These are phyloP conservation scores for Pythium grandisporangium DNA, from an alignment of 352 stramenopile genomes.

Conservation along the genomic window DNA sequence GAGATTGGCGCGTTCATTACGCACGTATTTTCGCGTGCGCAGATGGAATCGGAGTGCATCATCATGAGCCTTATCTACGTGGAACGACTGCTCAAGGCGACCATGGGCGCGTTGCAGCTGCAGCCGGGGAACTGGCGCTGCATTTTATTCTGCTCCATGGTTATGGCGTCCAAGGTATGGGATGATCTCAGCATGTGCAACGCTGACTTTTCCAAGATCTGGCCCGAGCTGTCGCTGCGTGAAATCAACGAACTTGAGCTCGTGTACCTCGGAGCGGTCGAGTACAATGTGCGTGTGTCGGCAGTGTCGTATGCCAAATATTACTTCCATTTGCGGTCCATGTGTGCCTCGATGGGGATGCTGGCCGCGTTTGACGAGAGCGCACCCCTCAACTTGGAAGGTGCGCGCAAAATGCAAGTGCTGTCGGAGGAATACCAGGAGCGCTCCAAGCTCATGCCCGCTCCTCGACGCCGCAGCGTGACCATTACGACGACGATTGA, in stretches of 20 bases:
- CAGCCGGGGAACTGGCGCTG: constrained; percentile 89
- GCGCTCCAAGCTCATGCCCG: constrained; percentile 66
- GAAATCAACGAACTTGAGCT: constrained; percentile 96
- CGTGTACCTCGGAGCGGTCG: constrained; percentile 84
- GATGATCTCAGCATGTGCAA: constrained; percentile 98
- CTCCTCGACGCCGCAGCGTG: constrained; percentile 61
- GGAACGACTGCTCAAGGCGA: constrained; percentile 92
- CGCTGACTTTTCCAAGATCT: constrained; percentile 94
- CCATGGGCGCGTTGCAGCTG: constrained; percentile 70
- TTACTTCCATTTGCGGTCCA: constrained; percentile 95
- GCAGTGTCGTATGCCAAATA: constrained; percentile 90
- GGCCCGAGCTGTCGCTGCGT: constrained; percentile 83
- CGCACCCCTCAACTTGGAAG: constrained; percentile 70
- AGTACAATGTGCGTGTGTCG: constrained; percentile 86
- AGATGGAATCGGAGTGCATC: constrained; percentile 95
- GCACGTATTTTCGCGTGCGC: constrained; percentile 85
- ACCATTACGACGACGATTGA: constrained; percentile 74
- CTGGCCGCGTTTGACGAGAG: constrained; percentile 66
- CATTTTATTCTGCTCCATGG: constrained; percentile 94
- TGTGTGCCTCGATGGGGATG: constrained; percentile 88
- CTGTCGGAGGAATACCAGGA: constrained; percentile 84
- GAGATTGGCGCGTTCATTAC: constrained; percentile 92
- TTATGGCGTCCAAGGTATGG: constrained; percentile 96
- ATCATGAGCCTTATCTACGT: constrained; percentile 98
- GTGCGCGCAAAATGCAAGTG: constrained; percentile 82